Evolutionary conservation across 805 yeast species (phyloP), one percentile per base, ranked within the genome.

Genomic region (Cyberlindnera petersonii): DNA sequence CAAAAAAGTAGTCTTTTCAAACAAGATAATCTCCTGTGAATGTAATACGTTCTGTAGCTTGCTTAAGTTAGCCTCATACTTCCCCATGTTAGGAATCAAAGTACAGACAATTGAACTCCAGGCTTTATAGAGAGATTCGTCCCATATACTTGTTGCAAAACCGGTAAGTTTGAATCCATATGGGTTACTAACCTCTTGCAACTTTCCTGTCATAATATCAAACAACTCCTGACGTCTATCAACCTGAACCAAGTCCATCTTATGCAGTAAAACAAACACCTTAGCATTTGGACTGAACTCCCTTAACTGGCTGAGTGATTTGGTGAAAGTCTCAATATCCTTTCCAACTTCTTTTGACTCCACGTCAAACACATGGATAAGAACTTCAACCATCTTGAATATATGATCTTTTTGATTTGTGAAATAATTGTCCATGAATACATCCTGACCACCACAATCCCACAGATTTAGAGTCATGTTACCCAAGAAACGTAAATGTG

Each of bases 391-490:
- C 83, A 87, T 86, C 55, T 87, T 84, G 67, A 91, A 91, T 31
- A 91, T 88, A 56, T 89, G 96, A 58, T 85, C 96, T 43, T 86
- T 79, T 47, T 87, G 95, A 39, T 86, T 81, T 4, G 89, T 77
- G 55, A 86, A 80, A 59, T 93, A 93, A 60, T 86, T 88, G 56
- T 91, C 97, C 86, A 93, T 89, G 50, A 89, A 93, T 2, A 84
- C 87, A 60, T 93, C 97, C 59, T 93, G 98, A 4, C 96, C 96
- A 54, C 98, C 98, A 64, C 98, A 93, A 61, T 93, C 98, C 98
- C 98, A 89, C 17, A 93, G 67, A 54, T 91, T 91, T 32, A 93
- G 68, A 1, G 97, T 88, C 94, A 93, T 87, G 59, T 91, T 89
- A 1, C 96, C 96, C 43, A 93, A 68, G 55, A 93, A 89, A 35